Base-by-base conservation (phyloP, 225 moss, liverwort and hornwort species). In the Bryoerythrophyllum caledonicum region DNA sequence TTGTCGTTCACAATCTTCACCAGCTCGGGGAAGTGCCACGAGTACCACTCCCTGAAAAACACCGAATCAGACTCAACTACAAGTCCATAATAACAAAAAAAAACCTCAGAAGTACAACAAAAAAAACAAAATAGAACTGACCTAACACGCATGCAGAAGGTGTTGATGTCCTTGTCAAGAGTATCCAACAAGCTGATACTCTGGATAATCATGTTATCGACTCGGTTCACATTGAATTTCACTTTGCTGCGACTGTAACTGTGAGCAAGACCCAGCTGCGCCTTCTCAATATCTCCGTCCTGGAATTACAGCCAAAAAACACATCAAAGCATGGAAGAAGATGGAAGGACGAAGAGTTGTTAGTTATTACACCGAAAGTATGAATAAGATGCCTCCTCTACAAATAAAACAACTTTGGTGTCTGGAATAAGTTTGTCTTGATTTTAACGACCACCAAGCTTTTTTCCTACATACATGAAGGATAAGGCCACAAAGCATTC, bases 201-300 rank as follows among this genome's bases (percentile, higher is more conserved):
- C 78, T 97, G 93, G 60, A 94, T 97, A 51, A 97, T 93, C 97
- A 97, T 97, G 78, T 97, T 97, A 58, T 97, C 94, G 16, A 94
- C 94, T 76, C 94, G 88, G 72, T 97, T 97, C 27, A 94, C 94
- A 75, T 97, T 97, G 62, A 97, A 97, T 55, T 97, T 97, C 67
- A 97, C 97, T 84, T 97, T 97, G 60, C 90, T 88, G 71, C 94
- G 90, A 79, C 92, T 94, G 85, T 97, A 97, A 71, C 97, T 94
- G 56, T 97, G 97, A 4, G 91, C 94, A 25, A 97, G 86, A 62
- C 97, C 97, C 30, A 93, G 74, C 53, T 91, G 90, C 5, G 94
- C 92, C 67, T 97, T 97, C 78, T 97, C 94, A 82, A 97, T 81
- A 68, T 97, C 97, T 73, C 97, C 96, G 60, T 97, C 94, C 94